These are phyloP conservation scores for Pisolithus albus DNA, from an alignment of 768 basidiomycete species.

Conservation along the genomic window DNA sequence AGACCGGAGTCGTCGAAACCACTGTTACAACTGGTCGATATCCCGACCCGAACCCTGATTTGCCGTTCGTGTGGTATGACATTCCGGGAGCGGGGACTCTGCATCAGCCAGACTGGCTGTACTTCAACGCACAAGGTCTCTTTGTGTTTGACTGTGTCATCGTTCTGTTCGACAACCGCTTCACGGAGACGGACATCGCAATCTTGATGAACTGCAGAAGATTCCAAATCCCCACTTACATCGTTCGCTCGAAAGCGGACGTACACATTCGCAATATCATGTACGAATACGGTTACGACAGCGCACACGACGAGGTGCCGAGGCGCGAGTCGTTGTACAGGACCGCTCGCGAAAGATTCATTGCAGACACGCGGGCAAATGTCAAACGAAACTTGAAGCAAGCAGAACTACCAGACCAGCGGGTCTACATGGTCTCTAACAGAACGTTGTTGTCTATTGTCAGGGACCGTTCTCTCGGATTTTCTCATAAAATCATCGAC, in stretches of 20 bases:
- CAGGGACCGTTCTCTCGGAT: background rate
- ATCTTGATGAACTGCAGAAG: constrained; percentile 11
- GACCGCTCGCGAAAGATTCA: constrained; percentile 12
- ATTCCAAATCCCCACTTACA: constrained; percentile 10
- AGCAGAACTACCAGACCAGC: constrained; percentile 14
- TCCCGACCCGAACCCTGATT: constrained; percentile 13
- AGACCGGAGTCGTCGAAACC: constrained; percentile 18
- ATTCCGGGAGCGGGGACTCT: constrained; percentile 25
- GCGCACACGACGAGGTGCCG: constrained; percentile 1
- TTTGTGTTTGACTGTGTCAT: constrained; percentile 14
- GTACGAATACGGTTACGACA: constrained; percentile 7
- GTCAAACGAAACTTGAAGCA: constrained; percentile 11
- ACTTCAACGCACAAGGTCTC: constrained; percentile 25
- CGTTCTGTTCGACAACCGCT: constrained; percentile 14
- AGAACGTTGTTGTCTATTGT: constrained; percentile 7
- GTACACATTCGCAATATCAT: constrained; percentile 12
- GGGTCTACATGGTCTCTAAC: constrained; percentile 18
- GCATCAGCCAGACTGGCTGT: constrained; percentile 18
- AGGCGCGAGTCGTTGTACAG: constrained; percentile 4
- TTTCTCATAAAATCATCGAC: background rate
- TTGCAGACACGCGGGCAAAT: constrained; percentile 12
- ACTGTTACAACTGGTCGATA: constrained; percentile 15
- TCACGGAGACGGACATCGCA: constrained; percentile 12
- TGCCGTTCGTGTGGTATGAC: constrained; percentile 22
- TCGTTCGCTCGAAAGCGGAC: constrained; percentile 16